Evolutionary conservation across 768 basidiomycete genomes (phyloP), one percentile per base, ranked within the genome.

Genomic region (Myochromella boudieri): DNA sequence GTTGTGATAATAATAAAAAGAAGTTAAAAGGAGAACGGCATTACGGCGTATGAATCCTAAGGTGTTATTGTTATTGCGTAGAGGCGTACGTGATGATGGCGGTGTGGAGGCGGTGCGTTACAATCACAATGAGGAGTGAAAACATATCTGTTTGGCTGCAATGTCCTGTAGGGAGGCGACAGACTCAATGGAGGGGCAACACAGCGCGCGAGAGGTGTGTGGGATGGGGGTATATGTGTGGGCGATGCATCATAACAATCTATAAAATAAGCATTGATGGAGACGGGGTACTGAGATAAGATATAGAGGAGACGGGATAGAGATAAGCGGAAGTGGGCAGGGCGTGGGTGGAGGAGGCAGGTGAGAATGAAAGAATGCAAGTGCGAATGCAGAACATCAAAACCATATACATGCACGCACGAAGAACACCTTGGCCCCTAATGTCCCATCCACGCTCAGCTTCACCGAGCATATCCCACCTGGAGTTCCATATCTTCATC

Each of bases 401-500:
- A 6, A 33, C 17, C 33, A n/a, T n/a, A 5, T 34, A 5, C 14
- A 14, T 14, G 28, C 33, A 34, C 33, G 28, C 8, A 8, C 14
- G 28, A 8, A 29, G 33, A n/a, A 17, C 14, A n/a, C 33, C 14
- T 17, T 34, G 29, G 9, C 29, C n/a, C 38, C 21, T 36, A 18
- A 17, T 36, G 4, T 36, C 34, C 34, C 34, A 4, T 17, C 8
- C 38, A 22, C 22, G 4, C 14, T 39, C 21, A 24, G 4, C 39
- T 7, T 63, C 56, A 66, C 34, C 52, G 57, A 48, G 69, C 69
- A 59, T 57, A 71, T 46, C 66, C 70, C 44, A 68, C 66, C 46
- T 66, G 64, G 66, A 69, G 58, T 57, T 69, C 68, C 31, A 67
- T 52, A 36, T 61, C 63, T 20, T 64, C 64, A 26, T 64, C 67